A percentile compares a stretch with the other conserved stretches of the same genome.
Conservation (phyloP, 176 grass and related monocot species). For the Oryza brachyantha region DNA sequence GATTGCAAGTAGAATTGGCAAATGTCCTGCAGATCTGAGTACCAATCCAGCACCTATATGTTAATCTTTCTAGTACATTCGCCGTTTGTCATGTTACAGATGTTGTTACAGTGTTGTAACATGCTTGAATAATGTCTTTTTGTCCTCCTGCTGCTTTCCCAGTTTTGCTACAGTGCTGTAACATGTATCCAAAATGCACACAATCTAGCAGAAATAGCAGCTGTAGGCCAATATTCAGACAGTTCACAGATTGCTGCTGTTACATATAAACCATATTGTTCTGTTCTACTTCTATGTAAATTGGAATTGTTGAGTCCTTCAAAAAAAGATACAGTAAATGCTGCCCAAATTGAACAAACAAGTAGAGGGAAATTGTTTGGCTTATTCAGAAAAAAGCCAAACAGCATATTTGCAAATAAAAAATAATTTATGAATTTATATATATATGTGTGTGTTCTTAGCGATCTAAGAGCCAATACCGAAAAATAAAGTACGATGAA, state of each 20-base stretch:
- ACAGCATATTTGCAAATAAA: too few species aligned
- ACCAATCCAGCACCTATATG: constrained; percentile 34
- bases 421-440: too few species aligned
- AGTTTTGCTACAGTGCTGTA: constrained; percentile 26
- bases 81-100: constrained; percentile 33
- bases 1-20: constrained; percentile 30
- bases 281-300: not conserved
- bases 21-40: constrained; percentile 52
- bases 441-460: too few species aligned
- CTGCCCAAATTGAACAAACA: not conserved
- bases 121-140: constrained; percentile 23
- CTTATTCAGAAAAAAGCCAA: too few species aligned
- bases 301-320: not conserved
- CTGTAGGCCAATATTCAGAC: constrained; percentile 1
- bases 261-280: not conserved
- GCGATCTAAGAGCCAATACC: too few species aligned
- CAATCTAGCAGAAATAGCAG: constrained; percentile 16
- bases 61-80: constrained; percentile 35
- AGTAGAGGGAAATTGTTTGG: too few species aligned
- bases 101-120: constrained; percentile 42
- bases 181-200: constrained; percentile 27
- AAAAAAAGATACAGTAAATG: not conserved
- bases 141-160: not conserved
- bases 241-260: not conserved
- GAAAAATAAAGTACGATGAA: too few species aligned